Conservation (phyloP, 495 filamentous ascomycete genomes). For the Aspergillus bridgeri region DNA sequence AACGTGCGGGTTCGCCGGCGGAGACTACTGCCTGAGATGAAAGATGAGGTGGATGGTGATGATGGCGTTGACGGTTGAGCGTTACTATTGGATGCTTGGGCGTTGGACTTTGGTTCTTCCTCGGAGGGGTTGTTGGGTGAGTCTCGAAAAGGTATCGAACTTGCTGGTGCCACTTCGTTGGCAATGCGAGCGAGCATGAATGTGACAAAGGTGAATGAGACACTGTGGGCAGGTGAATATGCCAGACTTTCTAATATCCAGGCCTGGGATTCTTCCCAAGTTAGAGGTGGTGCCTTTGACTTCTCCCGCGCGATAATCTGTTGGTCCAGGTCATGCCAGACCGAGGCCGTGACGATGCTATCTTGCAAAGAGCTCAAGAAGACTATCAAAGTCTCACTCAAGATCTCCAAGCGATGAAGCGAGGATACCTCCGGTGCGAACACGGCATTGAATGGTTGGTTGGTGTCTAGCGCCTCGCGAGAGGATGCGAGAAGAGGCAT, state of each 20-base stretch:
- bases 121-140: slow-evolving; percentile 7
- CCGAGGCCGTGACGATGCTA: slow-evolving; percentile 61
- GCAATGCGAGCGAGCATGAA: slow-evolving; percentile 62
- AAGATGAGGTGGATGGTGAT: slow-evolving; percentile 24
- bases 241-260: slow-evolving; percentile 72
- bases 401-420: slow-evolving; percentile 64
- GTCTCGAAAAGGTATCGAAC: slow-evolving; percentile 16
- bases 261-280: slow-evolving; percentile 61
- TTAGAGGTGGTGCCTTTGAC: slow-evolving; percentile 39
- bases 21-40: slow-evolving; percentile 33
- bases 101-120: slow-evolving; percentile 5
- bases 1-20: slow-evolving; percentile 27
- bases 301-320: slow-evolving; percentile 53
- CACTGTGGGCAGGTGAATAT: slow-evolving; percentile 69
- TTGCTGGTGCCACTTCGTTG: slow-evolving; percentile 42
- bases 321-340: slow-evolving; percentile 72
- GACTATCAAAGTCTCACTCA: slow-evolving; percentile 61
- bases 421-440: slow-evolving; percentile 58
- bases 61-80: slow-evolving; percentile 4
- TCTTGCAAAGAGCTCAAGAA: slow-evolving; percentile 73
- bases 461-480: slow-evolving; percentile 68
- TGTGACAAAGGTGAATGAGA: slow-evolving; percentile 81
- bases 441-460: slow-evolving; percentile 49
- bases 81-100: slow-evolving; percentile 12
- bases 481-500: slow-evolving; percentile 37